These are phyloP conservation scores for Fusarium irregulare DNA, from an alignment of 2,329 filamentous ascomycete species.

Conservation along the genomic window DNA sequence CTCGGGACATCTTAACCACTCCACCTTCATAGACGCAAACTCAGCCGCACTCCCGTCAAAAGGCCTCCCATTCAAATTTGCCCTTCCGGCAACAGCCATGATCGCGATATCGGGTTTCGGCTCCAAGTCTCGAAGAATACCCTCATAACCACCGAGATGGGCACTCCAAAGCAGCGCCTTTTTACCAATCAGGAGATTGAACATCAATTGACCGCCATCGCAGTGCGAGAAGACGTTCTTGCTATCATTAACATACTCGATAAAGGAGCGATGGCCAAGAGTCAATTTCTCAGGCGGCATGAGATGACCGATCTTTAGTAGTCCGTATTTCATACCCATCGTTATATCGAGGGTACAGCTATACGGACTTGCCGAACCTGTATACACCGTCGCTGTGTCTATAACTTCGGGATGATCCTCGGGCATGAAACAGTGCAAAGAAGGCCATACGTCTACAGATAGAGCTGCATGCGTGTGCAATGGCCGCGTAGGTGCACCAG, in stretches of 20 bases:
- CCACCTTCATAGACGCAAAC: background rate
- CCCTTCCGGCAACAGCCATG: background rate
- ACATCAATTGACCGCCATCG: background rate
- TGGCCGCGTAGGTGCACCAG: background rate
- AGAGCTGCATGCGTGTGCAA: background rate
- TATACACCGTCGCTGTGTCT: background rate
- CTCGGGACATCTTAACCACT: background rate
- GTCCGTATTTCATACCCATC: background rate
- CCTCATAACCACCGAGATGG: background rate
- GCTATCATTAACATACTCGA: background rate
- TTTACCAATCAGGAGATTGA: background rate
- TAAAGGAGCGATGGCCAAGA: background rate
- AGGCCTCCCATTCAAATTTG: background rate
- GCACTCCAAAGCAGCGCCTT: background rate
- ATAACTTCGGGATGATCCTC: background rate
- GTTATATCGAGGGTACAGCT: background rate
- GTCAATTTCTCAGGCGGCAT: background rate
- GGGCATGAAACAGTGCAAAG: background rate
- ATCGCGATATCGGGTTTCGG: slow-evolving; percentile 3
- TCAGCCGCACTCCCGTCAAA: slow-evolving; percentile 1
- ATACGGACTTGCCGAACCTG: background rate
- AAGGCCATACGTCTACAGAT: background rate
- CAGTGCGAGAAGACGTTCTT: background rate
- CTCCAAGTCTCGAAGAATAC: background rate
- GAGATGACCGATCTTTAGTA: background rate